Conservation (phyloP, 1,139 yeast species). For the Schizosaccharomyces versatilis region DNA sequence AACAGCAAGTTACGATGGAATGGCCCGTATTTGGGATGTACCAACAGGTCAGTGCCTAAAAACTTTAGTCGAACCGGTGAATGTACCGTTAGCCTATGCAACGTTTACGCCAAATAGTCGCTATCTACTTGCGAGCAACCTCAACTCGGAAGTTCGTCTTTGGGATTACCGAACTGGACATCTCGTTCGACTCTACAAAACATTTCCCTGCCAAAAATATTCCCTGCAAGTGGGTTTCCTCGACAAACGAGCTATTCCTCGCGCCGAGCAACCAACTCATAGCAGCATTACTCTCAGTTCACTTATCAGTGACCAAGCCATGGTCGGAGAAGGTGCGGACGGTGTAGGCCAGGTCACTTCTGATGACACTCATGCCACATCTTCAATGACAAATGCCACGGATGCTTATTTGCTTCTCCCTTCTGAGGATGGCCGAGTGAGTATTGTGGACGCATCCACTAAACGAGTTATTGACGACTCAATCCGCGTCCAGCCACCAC, state of each 20-base stretch:
- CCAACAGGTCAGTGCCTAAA: conserved; percentile 78
- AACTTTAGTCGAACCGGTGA: conserved; percentile 34
- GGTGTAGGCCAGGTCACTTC: not conserved
- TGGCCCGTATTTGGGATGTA: conserved; percentile 67
- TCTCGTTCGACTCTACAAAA: conserved; percentile 52
- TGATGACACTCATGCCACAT: not conserved
- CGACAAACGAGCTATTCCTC: conserved; percentile 1
- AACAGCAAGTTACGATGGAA: conserved; percentile 80
- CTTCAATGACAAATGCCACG: not conserved
- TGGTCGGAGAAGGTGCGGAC: not conserved
- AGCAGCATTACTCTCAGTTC: not conserved
- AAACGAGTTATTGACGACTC: not conserved
- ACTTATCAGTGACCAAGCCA: not conserved
- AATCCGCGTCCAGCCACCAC: not conserved
- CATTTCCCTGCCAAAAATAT: conserved; percentile 18
- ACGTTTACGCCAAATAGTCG: conserved; percentile 64
- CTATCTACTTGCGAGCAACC: conserved; percentile 52
- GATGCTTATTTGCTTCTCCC: not conserved
- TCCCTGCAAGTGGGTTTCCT: conserved; percentile 10
- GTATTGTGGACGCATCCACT: not conserved
- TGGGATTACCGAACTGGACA: conserved; percentile 68
- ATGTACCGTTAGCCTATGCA: conserved; percentile 42
- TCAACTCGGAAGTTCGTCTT: conserved; percentile 55
- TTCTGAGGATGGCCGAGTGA: not conserved
- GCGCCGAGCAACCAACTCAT: not conserved